phyloP scores from a whole-genome alignment of 192 early-diverging fungal genomes.

The Backusella westeae region DNA sequence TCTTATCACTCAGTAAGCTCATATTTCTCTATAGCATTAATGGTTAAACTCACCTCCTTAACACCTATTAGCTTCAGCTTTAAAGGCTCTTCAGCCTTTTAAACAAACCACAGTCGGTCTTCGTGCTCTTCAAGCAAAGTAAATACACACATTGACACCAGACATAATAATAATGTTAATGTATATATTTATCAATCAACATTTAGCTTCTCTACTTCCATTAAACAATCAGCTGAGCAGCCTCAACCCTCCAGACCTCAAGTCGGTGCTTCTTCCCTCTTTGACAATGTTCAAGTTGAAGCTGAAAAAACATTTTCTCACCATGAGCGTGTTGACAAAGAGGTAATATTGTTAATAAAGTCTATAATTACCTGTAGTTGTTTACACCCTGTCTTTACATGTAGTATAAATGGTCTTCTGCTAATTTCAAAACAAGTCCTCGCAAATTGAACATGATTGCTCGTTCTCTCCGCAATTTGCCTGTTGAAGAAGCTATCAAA shows the following conservation, averaged over 20 bases:
- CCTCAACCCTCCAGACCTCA: constrained; percentile 26
- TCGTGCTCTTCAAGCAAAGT: constrained; percentile 8
- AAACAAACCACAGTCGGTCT: constrained; percentile 4
- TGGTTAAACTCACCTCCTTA: neutral
- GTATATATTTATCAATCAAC: neutral
- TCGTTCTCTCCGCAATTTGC: constrained; percentile 64
- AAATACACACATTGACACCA: neutral
- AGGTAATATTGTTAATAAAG: constrained; percentile 28
- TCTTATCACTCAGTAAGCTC: constrained; percentile 11
- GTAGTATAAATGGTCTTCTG: constrained; percentile 57
- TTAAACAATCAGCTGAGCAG: constrained; percentile 21
- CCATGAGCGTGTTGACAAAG: constrained; percentile 48
- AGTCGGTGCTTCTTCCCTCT: constrained; percentile 39
- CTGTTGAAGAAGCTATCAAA: constrained; percentile 69
- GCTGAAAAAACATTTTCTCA: constrained; percentile 27
- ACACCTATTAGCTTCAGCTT: constrained; percentile 8
- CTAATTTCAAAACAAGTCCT: constrained; percentile 69
- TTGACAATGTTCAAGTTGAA: constrained; percentile 32
- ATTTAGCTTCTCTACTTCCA: constrained; percentile 22
- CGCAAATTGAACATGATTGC: constrained; percentile 70
- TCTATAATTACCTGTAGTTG: too few species aligned
- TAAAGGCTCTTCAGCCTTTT: constrained; percentile 26
- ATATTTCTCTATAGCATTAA: neutral
- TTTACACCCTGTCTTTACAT: too few species aligned
- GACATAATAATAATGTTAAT: neutral